A percentile compares a stretch with the other conserved stretches of the same genome.
Evolutionary conservation across 1,284 basidiomycete species (phyloP).

Genomic region (Papiliotrema nemorosa): DNA sequence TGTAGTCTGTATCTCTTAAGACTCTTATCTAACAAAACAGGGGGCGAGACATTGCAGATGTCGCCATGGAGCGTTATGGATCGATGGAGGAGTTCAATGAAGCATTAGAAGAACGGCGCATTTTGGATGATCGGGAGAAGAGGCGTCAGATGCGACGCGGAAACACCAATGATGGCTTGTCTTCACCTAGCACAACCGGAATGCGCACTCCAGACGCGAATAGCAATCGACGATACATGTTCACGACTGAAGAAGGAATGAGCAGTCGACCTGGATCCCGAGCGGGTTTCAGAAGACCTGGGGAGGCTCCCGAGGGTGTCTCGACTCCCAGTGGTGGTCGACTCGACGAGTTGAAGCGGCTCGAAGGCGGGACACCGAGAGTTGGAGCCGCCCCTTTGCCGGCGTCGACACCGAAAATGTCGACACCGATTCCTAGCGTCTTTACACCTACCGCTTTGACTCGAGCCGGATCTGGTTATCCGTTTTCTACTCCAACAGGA

Average conservation of each 20-base stretch:
- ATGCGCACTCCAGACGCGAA: constrained; percentile 50
- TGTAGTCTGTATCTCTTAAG: constrained; percentile 7
- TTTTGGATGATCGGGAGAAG: constrained; percentile 75
- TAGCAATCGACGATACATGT: constrained; percentile 47
- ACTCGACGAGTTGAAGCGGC: constrained; percentile 35
- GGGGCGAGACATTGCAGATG: constrained; percentile 66
- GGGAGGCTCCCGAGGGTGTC: constrained; percentile 55
- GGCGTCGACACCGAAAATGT: constrained; percentile 18
- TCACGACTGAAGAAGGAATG: constrained; percentile 30
- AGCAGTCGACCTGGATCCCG: constrained; percentile 59
- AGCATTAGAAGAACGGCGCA: constrained; percentile 75
- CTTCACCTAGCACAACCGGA: constrained; percentile 57
- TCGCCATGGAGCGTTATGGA: constrained; percentile 85
- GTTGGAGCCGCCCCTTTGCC: constrained; percentile 4
- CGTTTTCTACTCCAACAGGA: constrained; percentile 12
- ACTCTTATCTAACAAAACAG: constrained; percentile 12
- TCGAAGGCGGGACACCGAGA: constrained; percentile 19
- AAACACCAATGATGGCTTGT: constrained; percentile 50
- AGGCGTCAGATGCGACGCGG: constrained; percentile 51
- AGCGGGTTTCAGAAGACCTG: constrained; percentile 74
- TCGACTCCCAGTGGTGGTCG: constrained; percentile 32
- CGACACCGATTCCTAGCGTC: constrained; percentile 80
- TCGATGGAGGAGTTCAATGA: constrained; percentile 80
- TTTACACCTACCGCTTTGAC: constrained; percentile 65
- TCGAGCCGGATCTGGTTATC: constrained; percentile 28